A percentile compares a stretch with the other conserved stretches of the same genome.
Evolutionary conservation across 305 asterid genomes (phyloP).

Genomic region (Solanum hybrid): DNA sequence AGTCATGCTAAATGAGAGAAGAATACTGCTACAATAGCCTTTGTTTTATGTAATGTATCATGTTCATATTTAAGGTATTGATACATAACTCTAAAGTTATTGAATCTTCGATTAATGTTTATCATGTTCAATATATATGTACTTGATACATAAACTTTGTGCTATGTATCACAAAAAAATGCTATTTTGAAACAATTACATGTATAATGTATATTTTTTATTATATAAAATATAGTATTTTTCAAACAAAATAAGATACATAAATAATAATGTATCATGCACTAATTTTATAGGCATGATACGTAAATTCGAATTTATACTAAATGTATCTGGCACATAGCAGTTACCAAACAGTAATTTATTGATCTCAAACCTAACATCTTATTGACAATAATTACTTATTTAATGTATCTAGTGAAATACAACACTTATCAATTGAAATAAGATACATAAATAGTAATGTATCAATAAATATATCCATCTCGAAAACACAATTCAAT

Average conservation of each 20-base stretch:
- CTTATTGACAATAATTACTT: neutral
- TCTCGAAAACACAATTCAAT: neutral
- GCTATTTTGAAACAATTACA: neutral
- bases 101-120: neutral
- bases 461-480: no score
- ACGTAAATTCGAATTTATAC: no score
- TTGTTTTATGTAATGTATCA: no score
- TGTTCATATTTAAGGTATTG: neutral
- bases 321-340: neutral
- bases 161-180: neutral
- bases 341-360: neutral
- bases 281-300: neutral
- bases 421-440: neutral
- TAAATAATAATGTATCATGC: no score
- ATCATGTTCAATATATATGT: neutral
- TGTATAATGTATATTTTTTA: no score
- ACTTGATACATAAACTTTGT: neutral
- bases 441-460: neutral
- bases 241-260: neutral
- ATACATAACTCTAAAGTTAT: neutral
- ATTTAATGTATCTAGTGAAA: no score
- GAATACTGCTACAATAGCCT: neutral
- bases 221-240: no score
- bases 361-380: neutral
- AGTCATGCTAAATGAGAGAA: neutral